Evolutionary conservation across 2,329 filamentous ascomycete genomes (phyloP), one percentile per base, ranked within the genome.

Genomic region (Canariomyces notabilis): DNA sequence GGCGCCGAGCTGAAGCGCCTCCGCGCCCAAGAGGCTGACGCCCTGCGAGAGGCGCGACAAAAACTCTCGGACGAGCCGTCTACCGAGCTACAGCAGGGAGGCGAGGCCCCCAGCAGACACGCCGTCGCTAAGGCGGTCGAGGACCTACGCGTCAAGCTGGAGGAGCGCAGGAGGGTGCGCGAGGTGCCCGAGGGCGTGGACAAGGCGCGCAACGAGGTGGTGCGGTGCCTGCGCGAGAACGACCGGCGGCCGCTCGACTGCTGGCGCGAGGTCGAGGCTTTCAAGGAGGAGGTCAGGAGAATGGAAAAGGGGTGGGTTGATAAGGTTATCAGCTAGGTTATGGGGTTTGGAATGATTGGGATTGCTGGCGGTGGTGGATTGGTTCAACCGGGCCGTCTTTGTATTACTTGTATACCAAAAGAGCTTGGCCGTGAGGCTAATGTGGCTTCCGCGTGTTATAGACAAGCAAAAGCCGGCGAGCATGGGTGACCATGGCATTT

Each of bases 191-290:
- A 83, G 52, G 71, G 71, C 41, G 81, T 95, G 39, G 82, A 88
- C 67, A 77, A 74, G 63, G 87, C 89, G 16, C 85, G 89, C 67
- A 74, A 79, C 57, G 80, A 83, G 49, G 82, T 96, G 46, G 80
- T 93, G 53, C 77, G 79, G 59, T 97, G 91, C 66, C 73, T 97
- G 73, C 75, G 86, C 52, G 76, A 84, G 61, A 84, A 96, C 66
- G 90, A 96, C 68, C 77, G 89, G 54, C 79, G 89, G 66, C 90
- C 91, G 64, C 73, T 96, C 63, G 87, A 96, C 73, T 97, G 91
- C 77, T 96, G 87, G 86, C 78, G 83, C 68, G 89, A 96, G 77
- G 89, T 96, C 19, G 85, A 94, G 71, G 75, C 74, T 16, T 97
- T 97, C 68, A 95, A 90, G 79, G 77, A 79, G 59, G 88, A 95